Evolutionary conservation across 345 rosid genomes (phyloP), one percentile per base, ranked within the genome.

Genomic region (Melaleuca alternifolia): DNA sequence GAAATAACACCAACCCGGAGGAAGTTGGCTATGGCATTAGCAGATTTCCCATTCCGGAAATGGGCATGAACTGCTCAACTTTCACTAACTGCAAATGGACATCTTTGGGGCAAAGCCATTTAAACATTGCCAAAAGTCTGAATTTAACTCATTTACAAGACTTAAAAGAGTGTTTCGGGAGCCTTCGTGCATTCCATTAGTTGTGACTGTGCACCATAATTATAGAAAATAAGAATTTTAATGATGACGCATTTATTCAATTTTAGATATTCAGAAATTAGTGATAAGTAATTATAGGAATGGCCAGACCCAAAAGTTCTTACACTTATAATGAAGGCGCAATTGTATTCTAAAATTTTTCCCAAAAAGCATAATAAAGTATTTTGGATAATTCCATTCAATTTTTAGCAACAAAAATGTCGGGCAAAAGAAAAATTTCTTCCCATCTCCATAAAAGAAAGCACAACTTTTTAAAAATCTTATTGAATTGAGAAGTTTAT

Each of bases 281-380:
- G 4, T 14, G 18, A 4, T 3, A 10, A 0, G 11, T 21, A 56
- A 2, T 56, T 56, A 0, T 23, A 23, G 0, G 28, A 2, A 26
- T 57, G 28, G 28, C 6, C 26, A 12, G 21, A 30, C 21, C 41
- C 7, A 30, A 0, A 12, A 62, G 15, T 62, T 62, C 76, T 14
- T 62, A 28, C 30, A 7, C 2, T 62, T 4, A 1, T 4, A 7
- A 30, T 0, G 3, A 3, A 62, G 37, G 6, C 16, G 8, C 3
- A 71, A 71, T 71, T 1, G 37, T 9, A 5, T 5, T 2, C 10
- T 71, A 18, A 33, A 5, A 71, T 71, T 33, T 33, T 33, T 33
- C 0, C 0, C 6, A 10, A 33, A 71, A 33, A 1, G 7, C 37
- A 2, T 20, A 30, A 62, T 15, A 18, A 52, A 52, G 1, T 52